phyloP scores from a whole-genome alignment of 2,329 filamentous ascomycete genomes.

The Lachnellula cervina region DNA sequence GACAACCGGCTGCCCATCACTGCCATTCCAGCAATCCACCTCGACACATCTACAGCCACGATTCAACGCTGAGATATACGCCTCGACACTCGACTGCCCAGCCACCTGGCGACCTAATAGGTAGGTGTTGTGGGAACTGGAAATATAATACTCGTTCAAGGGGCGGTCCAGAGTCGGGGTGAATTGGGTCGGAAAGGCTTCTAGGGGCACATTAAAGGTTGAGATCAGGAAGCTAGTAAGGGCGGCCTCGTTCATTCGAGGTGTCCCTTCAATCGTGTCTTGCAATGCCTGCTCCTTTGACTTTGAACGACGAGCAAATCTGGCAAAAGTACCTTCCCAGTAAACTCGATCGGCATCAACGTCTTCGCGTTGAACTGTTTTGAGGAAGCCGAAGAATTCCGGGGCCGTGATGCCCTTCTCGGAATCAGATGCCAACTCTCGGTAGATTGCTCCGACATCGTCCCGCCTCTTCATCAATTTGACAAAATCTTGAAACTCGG shows the following conservation, averaged over 20 bases:
- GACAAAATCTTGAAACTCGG: slow-evolving; percentile 80
- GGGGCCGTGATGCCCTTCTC: slow-evolving; percentile 62
- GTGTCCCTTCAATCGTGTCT: slow-evolving; percentile 38
- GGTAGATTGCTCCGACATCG: slow-evolving; percentile 74
- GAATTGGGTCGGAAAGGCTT: slow-evolving; percentile 55
- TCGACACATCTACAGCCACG: slow-evolving; percentile 93
- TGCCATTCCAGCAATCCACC: slow-evolving; percentile 96
- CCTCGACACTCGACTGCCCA: slow-evolving; percentile 87
- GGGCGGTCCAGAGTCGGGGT: slow-evolving; percentile 63
- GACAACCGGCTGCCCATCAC: slow-evolving; percentile 80
- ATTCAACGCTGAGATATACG: slow-evolving; percentile 84
- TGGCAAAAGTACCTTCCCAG: slow-evolving; percentile 71
- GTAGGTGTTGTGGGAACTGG: slow-evolving; percentile 98
- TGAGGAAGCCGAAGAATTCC: slow-evolving; percentile 74
- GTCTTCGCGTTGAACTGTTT: slow-evolving; percentile 69
- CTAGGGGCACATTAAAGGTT: slow-evolving; percentile 63
- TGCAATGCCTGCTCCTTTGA: slow-evolving; percentile 40
- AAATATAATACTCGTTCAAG: slow-evolving; percentile 95
- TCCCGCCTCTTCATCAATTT: slow-evolving; percentile 75
- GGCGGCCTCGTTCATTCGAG: slow-evolving; percentile 69
- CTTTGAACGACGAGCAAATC: slow-evolving; percentile 58
- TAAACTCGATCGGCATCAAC: slow-evolving; percentile 58
- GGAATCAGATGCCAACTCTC: slow-evolving; percentile 51
- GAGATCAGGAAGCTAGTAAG: slow-evolving; percentile 77
- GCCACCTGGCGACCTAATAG: slow-evolving; percentile 85